Evolutionary conservation across 2,329 filamentous ascomycete species (phyloP), one percentile per base, ranked within the genome.

Genomic region (Talaromyces pinophilus): DNA sequence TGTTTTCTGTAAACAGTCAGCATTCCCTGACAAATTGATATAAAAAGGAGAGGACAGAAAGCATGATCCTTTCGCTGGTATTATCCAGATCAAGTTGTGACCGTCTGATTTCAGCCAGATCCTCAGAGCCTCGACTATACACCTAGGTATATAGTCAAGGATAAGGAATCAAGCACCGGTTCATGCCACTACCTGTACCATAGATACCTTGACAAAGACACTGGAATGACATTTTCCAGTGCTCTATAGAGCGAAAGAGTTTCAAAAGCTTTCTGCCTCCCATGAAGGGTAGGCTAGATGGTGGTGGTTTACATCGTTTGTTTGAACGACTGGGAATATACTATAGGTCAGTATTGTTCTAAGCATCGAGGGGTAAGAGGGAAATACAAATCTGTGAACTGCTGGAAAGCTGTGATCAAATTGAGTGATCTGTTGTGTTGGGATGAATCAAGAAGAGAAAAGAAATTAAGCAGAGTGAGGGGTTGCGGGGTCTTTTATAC

Each of bases 51-150:
- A 77, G 74, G 78, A 81, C 81, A 82, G 83, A 86, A 86, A 86
- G 92, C 92, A 96, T 96, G 92, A 95, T 96, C 90, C 93, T 96
- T 95, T 93, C 93, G 93, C 93, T 93, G 91, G 92, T 92, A 95
- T 95, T 94, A 94, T 93, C 92, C 91, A 92, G 91, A 93, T 94
- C 92, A 94, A 94, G 91, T 94, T 92, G 83, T 84, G 84, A 90
- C 92, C 91, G 92, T 95, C 90, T 95, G 88, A 88, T 95, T 91
- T 94, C 80, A 82, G 80, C 80, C 79, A 78, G 76, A 79, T 74
- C 57, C 57, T 46, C 7, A 33, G 57, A 60, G 28, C 57, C 57
- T 60, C n/a, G 40, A 46, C 19, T 33, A 30, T 54, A n/a, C 33
- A 54, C 50, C 28, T 2, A 54, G 7, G 33, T 40, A 38, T 15